phyloP scores from a whole-genome alignment of 2,329 filamentous ascomycete genomes.

The Diaporthe vexans region DNA sequence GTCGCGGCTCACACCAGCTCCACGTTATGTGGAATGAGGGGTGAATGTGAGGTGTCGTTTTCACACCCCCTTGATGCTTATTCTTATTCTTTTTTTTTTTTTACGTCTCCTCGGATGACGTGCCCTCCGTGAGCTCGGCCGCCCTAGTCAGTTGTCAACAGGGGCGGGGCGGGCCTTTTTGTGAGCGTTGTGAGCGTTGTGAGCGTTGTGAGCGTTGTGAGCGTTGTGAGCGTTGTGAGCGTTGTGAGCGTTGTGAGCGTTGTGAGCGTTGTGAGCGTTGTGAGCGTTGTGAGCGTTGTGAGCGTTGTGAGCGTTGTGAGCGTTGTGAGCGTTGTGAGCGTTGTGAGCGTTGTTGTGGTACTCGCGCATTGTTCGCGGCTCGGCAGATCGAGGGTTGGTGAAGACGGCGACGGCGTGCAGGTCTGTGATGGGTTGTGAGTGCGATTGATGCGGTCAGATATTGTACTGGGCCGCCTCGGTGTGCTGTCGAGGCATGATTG shows the following conservation, averaged over 20 bases:
- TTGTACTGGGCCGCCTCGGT: conserved; percentile 2
- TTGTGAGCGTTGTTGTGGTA: background rate
- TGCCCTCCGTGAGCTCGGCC: conserved; percentile 5
- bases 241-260: background rate
- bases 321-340: background rate
- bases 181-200: background rate
- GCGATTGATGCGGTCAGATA: conserved; percentile 19
- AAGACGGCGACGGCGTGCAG: background rate
- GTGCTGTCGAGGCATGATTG: conserved; percentile 28
- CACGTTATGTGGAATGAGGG: conserved; percentile 29
- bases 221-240: background rate
- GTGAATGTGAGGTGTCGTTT: conserved; percentile 33
- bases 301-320: background rate
- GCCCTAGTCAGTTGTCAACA: conserved; percentile 1
- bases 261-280: background rate
- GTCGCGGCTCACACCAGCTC: conserved; percentile 20
- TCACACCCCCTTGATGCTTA: background rate
- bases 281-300: background rate
- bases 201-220: background rate
- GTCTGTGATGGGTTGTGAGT: background rate
- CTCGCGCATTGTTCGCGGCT: conserved; percentile 1
- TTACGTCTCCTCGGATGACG: background rate
- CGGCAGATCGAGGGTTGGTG: conserved; percentile 27
- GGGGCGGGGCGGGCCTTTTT: background rate
- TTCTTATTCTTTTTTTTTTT: background rate